Evolutionary conservation across 2,329 filamentous ascomycete genomes (phyloP), one percentile per base, ranked within the genome.

Genomic region (Penicillium expansum): DNA sequence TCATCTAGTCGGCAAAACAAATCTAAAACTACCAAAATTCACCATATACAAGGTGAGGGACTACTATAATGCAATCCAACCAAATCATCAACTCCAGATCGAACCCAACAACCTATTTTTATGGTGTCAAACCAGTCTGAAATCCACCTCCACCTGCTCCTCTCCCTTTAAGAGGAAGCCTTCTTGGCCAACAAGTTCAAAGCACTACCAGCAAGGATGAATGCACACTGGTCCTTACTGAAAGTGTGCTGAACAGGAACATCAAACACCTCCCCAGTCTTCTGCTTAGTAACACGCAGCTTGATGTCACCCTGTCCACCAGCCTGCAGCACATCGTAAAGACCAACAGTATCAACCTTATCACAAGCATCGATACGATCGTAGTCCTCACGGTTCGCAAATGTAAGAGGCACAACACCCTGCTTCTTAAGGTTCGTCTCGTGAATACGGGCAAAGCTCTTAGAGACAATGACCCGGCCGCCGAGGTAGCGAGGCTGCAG

Each of bases 351-450:
- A 59, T 81, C 80, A 24, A 97, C 90, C 67, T 87, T 81, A 72
- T 99, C 94, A 62, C 92, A 90, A 0, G 92, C 92, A 51, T 84
- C 80, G 62, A 99, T 89, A 61, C 80, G 79, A 45, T 67, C 63
- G 24, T 67, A 67, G 42, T 67, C 94, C 20, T 84, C 82, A 77
- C 95, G 92, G 74, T 96, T 82, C 44, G 80, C 90, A 71, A 99
- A 96, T 0, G 91, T 97, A 67, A 99, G 81, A 2, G 94, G 94
- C 43, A 99, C 91, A 33, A 99, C 89, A 61, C 94, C 94, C 79
- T 99, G 94, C 80, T 96, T 96, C 86, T 96, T 96, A 64, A 96
- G 79, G 74, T 96, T 96, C 30, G 92, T 96, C 82, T 96, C 92
- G 79, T 96, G 92, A 72, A 96, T 96, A 52, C 92, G 87, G 0